Base-by-base conservation (phyloP, 441 rosid species). In the Viola pubescens region DNA sequence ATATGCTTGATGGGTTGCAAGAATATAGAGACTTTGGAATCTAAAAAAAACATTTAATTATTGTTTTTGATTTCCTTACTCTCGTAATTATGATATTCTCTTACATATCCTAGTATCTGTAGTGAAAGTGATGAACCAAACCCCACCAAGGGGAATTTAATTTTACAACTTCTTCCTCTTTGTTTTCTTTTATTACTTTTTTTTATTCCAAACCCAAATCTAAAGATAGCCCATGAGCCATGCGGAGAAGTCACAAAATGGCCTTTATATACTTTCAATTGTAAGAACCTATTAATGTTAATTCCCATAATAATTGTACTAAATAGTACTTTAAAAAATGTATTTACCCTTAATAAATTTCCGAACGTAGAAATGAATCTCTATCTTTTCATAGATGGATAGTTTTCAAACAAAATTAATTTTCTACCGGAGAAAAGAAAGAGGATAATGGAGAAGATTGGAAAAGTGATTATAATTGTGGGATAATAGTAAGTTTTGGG, bases 131-230 rank as follows among this genome's bases (percentile, higher is more conserved):
- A 65, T 56, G 55, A 60, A 68, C 62, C 66, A 69, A 4, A 78
- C 80, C 82, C 82, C 82, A 77, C 82, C 75, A 55, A 53, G 38
- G 70, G 54, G 64, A 69, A 76, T 69, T 80, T 75, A 66, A 78
- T 74, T 68, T 67, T 62, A 59, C n/a, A n/a, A n/a, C n/a, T n/a
- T n/a, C n/a, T n/a, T n/a, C n/a, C n/a, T n/a, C n/a, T 59, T 64
- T 69, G 50, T 67, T 56, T 48, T 13, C 14, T 34, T 69, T 54
- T 63, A 56, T 46, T 53, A 13, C 70, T 58, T 78, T 77, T 67
- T 64, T 55, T 67, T 70, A 77, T 77, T 79, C 84, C 75, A 75
- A 77, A 75, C 78, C 78, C 70, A 79, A 77, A 65, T 59, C 75
- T 61, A 77, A 79, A 75, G 85, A 67, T 73, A 75, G 34, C 34